Conservation (phyloP, 2,329 filamentous ascomycete species). For the Fusarium tjaetaba region DNA sequence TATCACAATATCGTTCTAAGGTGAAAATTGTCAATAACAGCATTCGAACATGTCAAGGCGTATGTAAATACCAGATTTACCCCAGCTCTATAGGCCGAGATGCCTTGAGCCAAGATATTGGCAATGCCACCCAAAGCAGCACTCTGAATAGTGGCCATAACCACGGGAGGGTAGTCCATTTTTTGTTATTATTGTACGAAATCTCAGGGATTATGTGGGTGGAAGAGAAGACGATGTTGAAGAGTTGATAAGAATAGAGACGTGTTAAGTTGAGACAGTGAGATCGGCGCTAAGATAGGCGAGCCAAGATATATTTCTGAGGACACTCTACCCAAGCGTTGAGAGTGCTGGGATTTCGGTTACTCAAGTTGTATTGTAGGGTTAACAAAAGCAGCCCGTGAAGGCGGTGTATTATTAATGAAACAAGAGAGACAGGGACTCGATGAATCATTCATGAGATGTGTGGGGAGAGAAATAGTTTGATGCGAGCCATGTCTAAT, state of each 20-base stretch:
- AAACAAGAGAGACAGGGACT: neutral
- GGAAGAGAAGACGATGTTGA: neutral
- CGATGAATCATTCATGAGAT: neutral
- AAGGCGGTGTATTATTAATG: neutral
- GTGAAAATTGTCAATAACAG: neutral
- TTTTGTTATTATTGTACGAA: neutral
- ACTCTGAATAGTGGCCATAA: slow-evolving; percentile 72
- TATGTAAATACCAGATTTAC: slow-evolving; percentile 54
- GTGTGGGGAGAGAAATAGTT: neutral
- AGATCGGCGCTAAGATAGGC: slow-evolving; percentile 30
- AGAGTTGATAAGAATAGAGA: neutral
- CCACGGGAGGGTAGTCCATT: slow-evolving; percentile 59
- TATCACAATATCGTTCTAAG: slow-evolving; percentile 67
- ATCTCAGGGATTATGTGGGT: neutral
- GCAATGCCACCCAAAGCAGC: slow-evolving; percentile 72
- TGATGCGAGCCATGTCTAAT: slow-evolving; percentile 4
- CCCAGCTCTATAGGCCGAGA: slow-evolving; percentile 69
- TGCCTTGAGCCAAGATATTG: slow-evolving; percentile 77
- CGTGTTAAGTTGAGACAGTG: slow-evolving; percentile 16
- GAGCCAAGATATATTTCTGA: slow-evolving; percentile 13
- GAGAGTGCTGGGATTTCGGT: neutral
- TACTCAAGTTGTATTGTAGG: neutral
- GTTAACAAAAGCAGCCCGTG: neutral
- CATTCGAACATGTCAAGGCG: neutral
- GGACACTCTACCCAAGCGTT: neutral